phyloP scores from a whole-genome alignment of 768 basidiomycete species.

The Boletus rex-veris region DNA sequence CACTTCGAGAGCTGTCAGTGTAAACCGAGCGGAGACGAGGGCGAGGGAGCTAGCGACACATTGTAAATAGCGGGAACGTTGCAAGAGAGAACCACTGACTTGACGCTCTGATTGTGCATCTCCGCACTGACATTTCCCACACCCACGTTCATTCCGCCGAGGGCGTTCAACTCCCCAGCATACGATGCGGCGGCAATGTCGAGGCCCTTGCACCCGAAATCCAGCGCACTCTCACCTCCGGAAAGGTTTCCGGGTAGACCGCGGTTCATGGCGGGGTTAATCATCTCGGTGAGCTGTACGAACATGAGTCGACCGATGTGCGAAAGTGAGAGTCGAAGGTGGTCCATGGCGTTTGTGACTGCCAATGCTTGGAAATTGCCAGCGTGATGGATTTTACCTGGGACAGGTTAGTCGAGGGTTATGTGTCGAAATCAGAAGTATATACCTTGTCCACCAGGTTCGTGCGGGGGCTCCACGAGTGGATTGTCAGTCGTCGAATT shows the following conservation, averaged over 20 bases:
- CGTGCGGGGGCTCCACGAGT: constrained; percentile 74
- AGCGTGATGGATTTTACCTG: constrained; percentile 66
- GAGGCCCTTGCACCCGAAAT: constrained; percentile 81
- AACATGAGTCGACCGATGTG: constrained; percentile 71
- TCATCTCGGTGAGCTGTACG: constrained; percentile 54
- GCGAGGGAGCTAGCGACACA: constrained; percentile 63
- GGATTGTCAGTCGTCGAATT: constrained; percentile 92
- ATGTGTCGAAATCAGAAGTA: neutral
- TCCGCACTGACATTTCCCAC: constrained; percentile 85
- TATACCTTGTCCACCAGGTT: constrained; percentile 36
- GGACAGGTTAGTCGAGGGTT: neutral
- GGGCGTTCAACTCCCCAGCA: constrained; percentile 73
- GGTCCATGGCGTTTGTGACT: constrained; percentile 85
- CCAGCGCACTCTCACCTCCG: constrained; percentile 73
- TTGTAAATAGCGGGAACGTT: neutral
- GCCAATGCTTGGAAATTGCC: constrained; percentile 91
- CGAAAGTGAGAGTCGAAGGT: constrained; percentile 69
- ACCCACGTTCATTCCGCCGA: constrained; percentile 72
- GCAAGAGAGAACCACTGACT: constrained; percentile 46
- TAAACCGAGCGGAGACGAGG: constrained; percentile 77
- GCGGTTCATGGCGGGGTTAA: constrained; percentile 62
- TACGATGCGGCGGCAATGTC: constrained; percentile 85
- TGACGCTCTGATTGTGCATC: constrained; percentile 91
- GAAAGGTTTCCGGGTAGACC: constrained; percentile 79
- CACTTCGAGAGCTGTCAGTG: constrained; percentile 74